Evolutionary conservation across 192 early-diverging fungal species (phyloP).

Genomic region (Entrophospora sp.): DNA sequence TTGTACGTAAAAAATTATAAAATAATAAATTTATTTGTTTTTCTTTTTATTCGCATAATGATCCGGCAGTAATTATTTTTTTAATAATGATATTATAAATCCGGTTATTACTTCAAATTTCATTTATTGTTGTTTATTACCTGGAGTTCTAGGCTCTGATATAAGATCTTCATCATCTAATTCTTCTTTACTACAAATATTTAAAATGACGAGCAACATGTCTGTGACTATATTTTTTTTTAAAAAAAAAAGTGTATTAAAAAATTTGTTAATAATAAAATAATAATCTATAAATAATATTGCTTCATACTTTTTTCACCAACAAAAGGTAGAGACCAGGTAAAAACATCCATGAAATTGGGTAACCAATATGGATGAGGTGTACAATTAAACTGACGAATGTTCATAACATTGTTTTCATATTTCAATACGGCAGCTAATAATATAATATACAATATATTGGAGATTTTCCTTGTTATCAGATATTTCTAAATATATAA

Average conservation of each 20-base stretch:
- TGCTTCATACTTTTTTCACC: slow-evolving; percentile 81
- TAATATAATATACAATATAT: neutral
- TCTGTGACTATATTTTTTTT: slow-evolving; percentile 86
- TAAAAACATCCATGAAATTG: slow-evolving; percentile 99
- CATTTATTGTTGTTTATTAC: neutral
- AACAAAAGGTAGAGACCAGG: slow-evolving; percentile 96
- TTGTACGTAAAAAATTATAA: too few relatives aligned
- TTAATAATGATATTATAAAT: too few relatives aligned
- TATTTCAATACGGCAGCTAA: slow-evolving; percentile 92
- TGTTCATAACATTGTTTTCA: slow-evolving; percentile 99
- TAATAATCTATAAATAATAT: too few relatives aligned
- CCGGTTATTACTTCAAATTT: too few relatives aligned
- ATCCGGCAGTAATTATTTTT: too few relatives aligned
- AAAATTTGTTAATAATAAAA: too few relatives aligned
- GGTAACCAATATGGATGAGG: slow-evolving; percentile 98
- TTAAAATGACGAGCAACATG: slow-evolving; percentile 90
- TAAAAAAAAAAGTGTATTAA: too few relatives aligned
- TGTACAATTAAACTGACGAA: slow-evolving; percentile 81
- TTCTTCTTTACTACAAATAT: slow-evolving; percentile 95
- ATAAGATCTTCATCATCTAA: slow-evolving; percentile 52
- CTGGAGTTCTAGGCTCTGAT: slow-evolving; percentile 1
- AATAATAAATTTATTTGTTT: too few relatives aligned
- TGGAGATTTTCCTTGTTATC: too few relatives aligned
- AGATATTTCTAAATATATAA: too few relatives aligned
- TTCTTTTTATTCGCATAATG: too few relatives aligned